Base-by-base conservation (phyloP, 2,329 filamentous ascomycete genomes). In the Rhinocladiella similis region DNA sequence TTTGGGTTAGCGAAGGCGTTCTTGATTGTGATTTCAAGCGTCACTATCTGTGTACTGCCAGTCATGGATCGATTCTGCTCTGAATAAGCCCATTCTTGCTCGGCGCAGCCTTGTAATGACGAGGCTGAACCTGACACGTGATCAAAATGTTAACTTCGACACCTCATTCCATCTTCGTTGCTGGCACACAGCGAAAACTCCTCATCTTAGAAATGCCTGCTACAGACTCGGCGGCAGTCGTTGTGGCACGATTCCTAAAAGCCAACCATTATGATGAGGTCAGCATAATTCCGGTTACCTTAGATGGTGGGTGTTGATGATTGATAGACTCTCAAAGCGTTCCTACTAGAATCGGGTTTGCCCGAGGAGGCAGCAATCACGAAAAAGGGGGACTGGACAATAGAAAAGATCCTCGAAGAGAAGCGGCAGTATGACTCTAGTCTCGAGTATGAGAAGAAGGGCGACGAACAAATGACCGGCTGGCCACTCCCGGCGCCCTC, bases 321-420 rank as follows among this genome's bases (percentile, higher is more conserved):
- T 38, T 38, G 48, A 2, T 65, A 85, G 74, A 84, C 83, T 18
- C 73, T 85, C 20, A 71, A 77, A 22, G 78, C 77, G n/a, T 86
- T 86, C 66, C 72, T 86, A 54, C 66, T 70, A 46, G 83, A 86
- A 68, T 81, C 83, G 9, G 78, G 75, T 5, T 71, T 86, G 16
- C 73, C 80, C 12, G 60, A 71, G 16, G 77, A 83, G 69, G 77
- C 73, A 46, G 83, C 80, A 0, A 66, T 63, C 16, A 56, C 61
- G 7, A 66, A 69, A 3, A 67, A 70, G 3, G 61, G 73, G 27
- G 73, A 77, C 51, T 72, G 83, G 67, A 84, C 83, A 2, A 77
- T 86, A 50, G 83, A 86, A 64, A 73, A 77, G 43, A 72, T 86
- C n/a, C 72, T 86, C 6, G 76, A 83, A 47, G 83, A 86, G 69